phyloP scores from a whole-genome alignment of 2,329 filamentous ascomycete species.

The Xylariaceae sp. region DNA sequence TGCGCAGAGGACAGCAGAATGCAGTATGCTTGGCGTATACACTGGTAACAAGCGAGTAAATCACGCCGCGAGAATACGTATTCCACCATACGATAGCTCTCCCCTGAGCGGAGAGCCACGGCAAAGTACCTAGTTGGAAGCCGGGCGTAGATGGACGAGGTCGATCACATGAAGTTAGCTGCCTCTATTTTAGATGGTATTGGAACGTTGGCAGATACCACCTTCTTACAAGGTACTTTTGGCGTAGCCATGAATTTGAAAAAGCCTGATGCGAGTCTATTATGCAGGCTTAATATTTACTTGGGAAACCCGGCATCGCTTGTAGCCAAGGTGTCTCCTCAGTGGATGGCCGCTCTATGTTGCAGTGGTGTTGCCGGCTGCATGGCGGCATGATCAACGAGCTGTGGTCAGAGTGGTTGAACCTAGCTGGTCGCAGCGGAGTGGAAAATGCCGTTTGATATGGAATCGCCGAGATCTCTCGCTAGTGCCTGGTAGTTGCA shows the following conservation, averaged over 20 bases:
- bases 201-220: constrained; percentile 13
- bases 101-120: constrained; percentile 1
- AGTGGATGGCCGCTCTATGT: constrained; percentile 6
- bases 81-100: neutral
- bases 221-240: neutral
- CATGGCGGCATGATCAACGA: constrained; percentile 17
- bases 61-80: constrained; percentile 17
- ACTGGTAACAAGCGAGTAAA: constrained; percentile 8
- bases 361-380: constrained; percentile 7
- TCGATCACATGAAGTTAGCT: constrained; percentile 1
- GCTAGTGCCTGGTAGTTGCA: constrained; percentile 7
- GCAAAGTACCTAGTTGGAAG: constrained; percentile 3
- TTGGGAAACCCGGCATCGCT: neutral
- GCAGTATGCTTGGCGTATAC: constrained; percentile 3
- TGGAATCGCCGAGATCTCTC: constrained; percentile 12
- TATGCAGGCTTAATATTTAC: constrained; percentile 1
- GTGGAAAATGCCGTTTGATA: constrained; percentile 10
- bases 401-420: constrained; percentile 1
- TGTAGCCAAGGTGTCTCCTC: neutral
- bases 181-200: neutral
- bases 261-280: constrained; percentile 13
- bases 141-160: neutral
- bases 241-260: constrained; percentile 2
- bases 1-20: no score
- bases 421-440: neutral